Evolutionary conservation across 805 yeast genomes (phyloP), one percentile per base, ranked within the genome.

Genomic region (Candida lessepsii): DNA sequence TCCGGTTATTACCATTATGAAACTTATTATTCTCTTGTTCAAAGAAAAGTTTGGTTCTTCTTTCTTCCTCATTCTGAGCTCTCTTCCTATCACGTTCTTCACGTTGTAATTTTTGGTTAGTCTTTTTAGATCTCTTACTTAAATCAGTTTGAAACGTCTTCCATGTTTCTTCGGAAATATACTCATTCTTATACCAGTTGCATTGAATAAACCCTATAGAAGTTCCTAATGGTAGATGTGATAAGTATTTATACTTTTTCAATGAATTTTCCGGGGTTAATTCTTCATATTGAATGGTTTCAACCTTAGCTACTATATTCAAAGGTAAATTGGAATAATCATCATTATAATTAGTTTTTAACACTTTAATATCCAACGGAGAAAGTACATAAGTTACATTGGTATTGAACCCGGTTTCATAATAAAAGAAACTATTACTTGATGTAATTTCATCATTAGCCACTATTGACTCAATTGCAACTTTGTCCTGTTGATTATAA

Each of bases 151-250:
- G 68, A 57, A 80, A 84, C 19, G 57, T 53, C 2, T 63, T 61
- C 71, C 65, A 70, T 39, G 58, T 60, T 38, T 61, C 70, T n/a
- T 45, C 44, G 16, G 48, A 40, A 9, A 68, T 50, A 37, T 40
- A 58, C 41, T 60, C 67, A 49, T 60, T 67, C 11, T 59, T 45
- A 23, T 41, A 46, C 98, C 98, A 91, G 56, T 87, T 83, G 37
- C 96, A 75, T 52, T 93, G 98, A 40, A 93, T 56, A 47, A 86
- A 80, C 9, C 89, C 95, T 30, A 91, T 60, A 38, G 83, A 85
- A 0, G 96, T 83, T 1, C 97, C 97, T 20, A 78, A 57, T 0
- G 99, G 97, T 16, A 89, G 61, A 59, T 91, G 91, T 1, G 85
- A 73, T 41, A 93, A 62, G 57, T 85, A 88, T 58, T 88, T 90